Percentiles rank a stretch among this genome's conserved stretches.
Conservation (phyloP, 2,329 filamentous ascomycete species). For the Alternaria novae-zelandiae region DNA sequence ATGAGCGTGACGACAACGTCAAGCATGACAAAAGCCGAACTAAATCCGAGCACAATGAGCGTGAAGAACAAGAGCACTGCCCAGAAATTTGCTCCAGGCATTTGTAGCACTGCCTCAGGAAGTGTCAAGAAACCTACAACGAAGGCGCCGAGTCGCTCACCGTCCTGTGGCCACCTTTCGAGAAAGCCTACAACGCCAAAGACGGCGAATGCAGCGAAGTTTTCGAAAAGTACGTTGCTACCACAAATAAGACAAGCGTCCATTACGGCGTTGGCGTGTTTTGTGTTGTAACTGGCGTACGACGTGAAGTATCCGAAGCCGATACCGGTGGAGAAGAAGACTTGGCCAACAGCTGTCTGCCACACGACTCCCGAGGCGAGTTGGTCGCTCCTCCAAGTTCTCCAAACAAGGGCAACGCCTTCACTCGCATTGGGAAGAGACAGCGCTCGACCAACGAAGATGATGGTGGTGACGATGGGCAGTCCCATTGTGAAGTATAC, state of each 20-base stretch:
- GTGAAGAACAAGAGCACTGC: conserved; percentile 66
- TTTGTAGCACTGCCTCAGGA: conserved; percentile 62
- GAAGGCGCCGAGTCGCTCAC: conserved; percentile 60
- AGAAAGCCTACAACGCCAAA: conserved; percentile 65
- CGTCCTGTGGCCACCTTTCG: conserved; percentile 50
- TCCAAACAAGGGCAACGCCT: conserved; percentile 59
- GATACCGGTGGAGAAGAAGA: conserved; percentile 66
- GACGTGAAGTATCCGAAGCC: conserved; percentile 64
- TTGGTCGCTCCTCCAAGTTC: conserved; percentile 58
- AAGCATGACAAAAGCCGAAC: conserved; percentile 65
- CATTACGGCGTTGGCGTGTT: conserved; percentile 65
- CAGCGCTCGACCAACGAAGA: conserved; percentile 61
- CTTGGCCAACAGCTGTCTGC: conserved; percentile 66
- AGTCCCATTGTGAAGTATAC: conserved; percentile 69
- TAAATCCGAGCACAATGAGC: conserved; percentile 64
- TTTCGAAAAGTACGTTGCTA: conserved; percentile 65
- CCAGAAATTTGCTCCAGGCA: conserved; percentile 66
- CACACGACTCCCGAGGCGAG: conserved; percentile 61
- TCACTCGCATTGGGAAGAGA: conserved; percentile 62
- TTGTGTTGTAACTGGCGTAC: conserved; percentile 64
- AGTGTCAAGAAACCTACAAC: conserved; percentile 65
- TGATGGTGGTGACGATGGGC: conserved; percentile 63
- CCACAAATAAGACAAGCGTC: conserved; percentile 63
- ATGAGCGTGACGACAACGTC: conserved; percentile 63
- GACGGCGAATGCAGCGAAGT: conserved; percentile 57